Evolutionary conservation across 2,329 filamentous ascomycete species (phyloP), one percentile per base, ranked within the genome.

Genomic region (Pyricularia grisea): DNA sequence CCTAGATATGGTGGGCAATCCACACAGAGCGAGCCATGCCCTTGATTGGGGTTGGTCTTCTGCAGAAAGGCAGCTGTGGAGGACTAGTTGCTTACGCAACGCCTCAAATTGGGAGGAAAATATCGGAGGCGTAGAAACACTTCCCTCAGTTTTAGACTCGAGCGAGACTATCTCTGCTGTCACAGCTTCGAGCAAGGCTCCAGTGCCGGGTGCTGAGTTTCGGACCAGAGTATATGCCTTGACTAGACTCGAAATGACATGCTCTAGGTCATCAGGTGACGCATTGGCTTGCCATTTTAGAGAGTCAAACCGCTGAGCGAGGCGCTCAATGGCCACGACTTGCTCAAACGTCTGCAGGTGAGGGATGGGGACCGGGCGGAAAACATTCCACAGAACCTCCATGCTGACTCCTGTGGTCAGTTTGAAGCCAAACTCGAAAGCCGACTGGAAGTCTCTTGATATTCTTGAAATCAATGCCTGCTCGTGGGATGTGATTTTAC

Each of bases 341-440:
- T 81, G 82, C 31, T 81, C 77, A 61, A 88, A 77, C 0, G 81
- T 79, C 4, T 75, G 73, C 28, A 79, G 76, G 23, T 82, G 81
- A 1, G 82, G 78, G 27, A 89, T 81, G 4, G 87, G 83, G 12
- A 81, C 77, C 0, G 93, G 92, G 68, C 91, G 87, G 74, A 96
- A 86, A 1, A 82, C 75, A 61, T 87, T 85, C 94, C 94, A 97
- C 5, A 97, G 83, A 10, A 81, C 77, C 75, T 95, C 91, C 91
- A 96, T 95, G 72, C 88, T 90, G 14, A 93, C 81, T 0, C 93
- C 93, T 2, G 90, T 93, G 0, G 83, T 88, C 17, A 96, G 80
- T 69, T 88, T 88, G 80, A 93, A 94, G 1, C 87, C 88, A 20
- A 87, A 84, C 28, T 86, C 84, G 74, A 97, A 94, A 67, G 84